Evolutionary conservation across 202 grass and related monocot genomes (phyloP), one percentile per base, ranked within the genome.

Genomic region (Dendrocalamus latiflorus): DNA sequence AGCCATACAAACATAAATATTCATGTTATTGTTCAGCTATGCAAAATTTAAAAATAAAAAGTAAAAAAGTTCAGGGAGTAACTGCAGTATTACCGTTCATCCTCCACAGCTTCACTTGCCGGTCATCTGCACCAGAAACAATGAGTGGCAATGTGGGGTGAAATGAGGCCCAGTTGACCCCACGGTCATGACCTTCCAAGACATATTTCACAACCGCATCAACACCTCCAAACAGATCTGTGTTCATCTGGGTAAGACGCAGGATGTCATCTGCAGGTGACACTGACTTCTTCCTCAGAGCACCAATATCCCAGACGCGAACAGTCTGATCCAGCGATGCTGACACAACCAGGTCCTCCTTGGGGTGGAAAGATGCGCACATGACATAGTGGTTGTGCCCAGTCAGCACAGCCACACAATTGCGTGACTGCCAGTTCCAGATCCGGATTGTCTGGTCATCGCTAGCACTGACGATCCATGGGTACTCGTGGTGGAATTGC

Each of bases 351-450:
- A 98, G 53, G 74, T 98, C 96, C 63, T 98, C 96, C 82, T 95
- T 98, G 59, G 93, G 96, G 74, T 98, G 96, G 77, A 98, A 98
- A 24, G 91, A 95, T 36, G 93, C 96, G 1, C 91, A 95, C 96
- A 98, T 98, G 50, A 98, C 96, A 79, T 98, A 98, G 72, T 98
- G 96, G 62, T 98, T 98, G 65, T 98, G 95, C 66, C 95, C 93
- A 5, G 95, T 95, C 18, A 98, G 89, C 78, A 98, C 95, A 8
- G 95, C 91, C 68, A 98, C 92, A 57, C 95, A 98, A 14, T 87
- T 95, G n/a, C 93, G 92, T 39, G 96, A 98, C 53, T 98, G 96
- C 96, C 96, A 98, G 70, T 98, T 98, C 96, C 96, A 98, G 74
- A 98, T 92, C 42, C 96, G 90, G 67, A 98, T 98, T 58, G 96